phyloP scores from a whole-genome alignment of 202 grass and related monocot species.

The Setaria italica region DNA sequence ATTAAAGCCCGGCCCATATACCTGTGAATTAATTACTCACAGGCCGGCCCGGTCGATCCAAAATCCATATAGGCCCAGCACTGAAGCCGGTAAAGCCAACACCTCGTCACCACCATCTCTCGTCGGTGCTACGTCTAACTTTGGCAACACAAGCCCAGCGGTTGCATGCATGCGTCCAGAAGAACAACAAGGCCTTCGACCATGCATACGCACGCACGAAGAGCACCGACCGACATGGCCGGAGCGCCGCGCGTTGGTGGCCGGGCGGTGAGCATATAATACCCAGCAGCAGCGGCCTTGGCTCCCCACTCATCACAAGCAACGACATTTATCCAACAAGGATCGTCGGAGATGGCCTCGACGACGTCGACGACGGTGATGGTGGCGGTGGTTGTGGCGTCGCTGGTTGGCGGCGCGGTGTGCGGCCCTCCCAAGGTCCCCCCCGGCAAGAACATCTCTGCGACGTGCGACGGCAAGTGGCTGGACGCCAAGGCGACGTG shows the following conservation, averaged over 20 bases:
- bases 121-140: too few relatives aligned
- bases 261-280: neutral
- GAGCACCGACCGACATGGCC: neutral
- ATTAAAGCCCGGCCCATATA: too few relatives aligned
- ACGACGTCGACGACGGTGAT: too few relatives aligned
- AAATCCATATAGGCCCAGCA: too few relatives aligned
- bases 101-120: too few relatives aligned
- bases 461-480: constrained; percentile 3
- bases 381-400: neutral
- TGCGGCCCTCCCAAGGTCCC: neutral
- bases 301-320: neutral
- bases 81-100: too few relatives aligned
- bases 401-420: neutral
- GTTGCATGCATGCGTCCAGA: too few relatives aligned
- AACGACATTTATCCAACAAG: neutral
- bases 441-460: constrained; percentile 22
- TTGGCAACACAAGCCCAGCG: too few relatives aligned
- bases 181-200: too few relatives aligned
- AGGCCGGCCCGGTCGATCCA: too few relatives aligned
- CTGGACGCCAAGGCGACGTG: neutral
- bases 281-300: neutral
- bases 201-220: neutral
- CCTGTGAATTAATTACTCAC: too few relatives aligned
- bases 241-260: neutral
- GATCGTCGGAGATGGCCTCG: neutral